Evolutionary conservation across 169 alveolate species (phyloP), one percentile per base, ranked within the genome.

Genomic region (Amoebophrya sp.): DNA sequence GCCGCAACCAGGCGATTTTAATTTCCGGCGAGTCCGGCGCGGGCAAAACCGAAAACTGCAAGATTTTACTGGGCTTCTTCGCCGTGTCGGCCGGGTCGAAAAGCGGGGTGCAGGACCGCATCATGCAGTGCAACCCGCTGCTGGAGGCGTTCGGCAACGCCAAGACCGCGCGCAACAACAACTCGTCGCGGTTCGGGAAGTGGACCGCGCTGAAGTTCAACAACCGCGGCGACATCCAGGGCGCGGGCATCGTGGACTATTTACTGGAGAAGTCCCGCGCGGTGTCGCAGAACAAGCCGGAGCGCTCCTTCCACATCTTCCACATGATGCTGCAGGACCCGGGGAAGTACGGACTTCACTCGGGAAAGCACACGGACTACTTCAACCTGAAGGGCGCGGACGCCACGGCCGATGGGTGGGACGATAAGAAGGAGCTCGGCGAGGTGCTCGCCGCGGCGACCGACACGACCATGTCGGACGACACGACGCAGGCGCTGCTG

Each of bases 121-220:
- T 96, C 41, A 89, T 96, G 89, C 94, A 94, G 89, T 95, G 95
- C 89, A 97, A 97, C 93, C 99, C 99, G 26, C 98, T 98, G 69
- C 96, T 98, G 78, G 99, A 98, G 94, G 98, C 99, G 45, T 98
- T 97, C 93, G 99, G 99, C 69, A 98, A 98, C 95, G 99, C 99
- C 23, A 98, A 98, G 92, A 98, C 99, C 29, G 96, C 97, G 15
- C 95, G 99, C 92, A 98, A 98, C 94, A 97, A 98, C 94, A 98
- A 98, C 92, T 96, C 99, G 45, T 95, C 98, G 89, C 95, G 99
- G 90, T 98, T 98, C 94, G 99, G 99, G n/a, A 98, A 98, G 93
- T 98, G 97, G 94, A 97, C 97, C 93, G 97, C 96, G 89, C 93
- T 97, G 45, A 94, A 93, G 90, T 95, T 97, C 89, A 92, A 89